Base-by-base conservation (phyloP, 2,329 filamentous ascomycete species). In the Diaporthe helianthi region DNA sequence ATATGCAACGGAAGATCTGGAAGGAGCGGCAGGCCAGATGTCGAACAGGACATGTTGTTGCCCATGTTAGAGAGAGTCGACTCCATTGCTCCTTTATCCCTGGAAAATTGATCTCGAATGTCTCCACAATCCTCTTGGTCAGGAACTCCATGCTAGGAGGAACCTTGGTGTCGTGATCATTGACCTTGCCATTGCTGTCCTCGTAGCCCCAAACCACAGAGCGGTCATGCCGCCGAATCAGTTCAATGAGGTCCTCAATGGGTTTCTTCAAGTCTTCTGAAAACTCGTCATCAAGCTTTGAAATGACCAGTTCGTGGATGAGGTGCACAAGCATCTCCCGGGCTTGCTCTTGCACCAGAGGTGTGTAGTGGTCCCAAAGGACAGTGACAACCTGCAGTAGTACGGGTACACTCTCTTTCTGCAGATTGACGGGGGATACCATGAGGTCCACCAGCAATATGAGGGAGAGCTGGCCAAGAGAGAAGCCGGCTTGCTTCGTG, bases 251-350 rank as follows among this genome's bases (percentile, higher is more conserved):
- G 69, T 93, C 89, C 78, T 99, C 95, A 55, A 98, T 94, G 0
- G 89, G 87, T 71, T 89, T 86, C 76, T 93, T 93, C 64, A 89
- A 89, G 2, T 83, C 80, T 1, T 79, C 78, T 6, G 89, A 88
- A 22, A 84, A 86, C 8, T 90, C 86, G 58, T 93, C 89, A 68
- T 97, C 92, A 70, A 97, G 90, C 53, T 83, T 86, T 1, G 89
- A 89, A 33, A 98, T 94, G 46, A 99, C 93, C 8, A 98, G 85
- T 78, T 98, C 96, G 75, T 99, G 96, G 55, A 99, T 97, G 22
- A 99, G 86, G 82, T 99, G 96, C 2, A 99, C 94, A 19, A 99
- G 87, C 94, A 99, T 97, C 80, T 99, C 96, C 60, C 94, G 90
- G 36, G 97, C 94, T 79, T 99, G 95, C 74, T 98, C 96, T 78